phyloP scores from a whole-genome alignment of 176 grass and related monocot species.

The Calamus simplicifolius region DNA sequence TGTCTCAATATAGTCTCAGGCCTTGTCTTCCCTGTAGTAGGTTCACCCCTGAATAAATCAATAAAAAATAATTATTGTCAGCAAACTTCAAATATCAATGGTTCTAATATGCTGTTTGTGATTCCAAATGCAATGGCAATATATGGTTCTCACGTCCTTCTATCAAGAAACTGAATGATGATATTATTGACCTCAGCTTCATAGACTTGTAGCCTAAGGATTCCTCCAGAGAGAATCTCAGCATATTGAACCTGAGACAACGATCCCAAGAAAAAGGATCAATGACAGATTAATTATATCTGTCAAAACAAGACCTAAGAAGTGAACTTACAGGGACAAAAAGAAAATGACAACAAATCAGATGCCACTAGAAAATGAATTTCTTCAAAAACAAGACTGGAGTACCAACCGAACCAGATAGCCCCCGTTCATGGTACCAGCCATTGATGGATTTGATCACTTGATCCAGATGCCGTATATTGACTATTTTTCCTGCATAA shows the following conservation, averaged over 20 bases:
- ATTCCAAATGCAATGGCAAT: conserved; percentile 18
- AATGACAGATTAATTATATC: too few species aligned
- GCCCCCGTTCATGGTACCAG: conserved; percentile 80
- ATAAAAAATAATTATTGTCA: conserved; percentile 5
- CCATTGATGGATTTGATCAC: conserved; percentile 74
- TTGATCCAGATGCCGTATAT: conserved; percentile 86
- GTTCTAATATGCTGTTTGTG: conserved; percentile 13
- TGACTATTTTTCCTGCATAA: conserved; percentile 91
- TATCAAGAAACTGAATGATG: conserved; percentile 79
- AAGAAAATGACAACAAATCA: background rate
- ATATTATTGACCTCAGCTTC: conserved; percentile 92
- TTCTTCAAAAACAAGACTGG: background rate
- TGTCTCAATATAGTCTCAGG: conserved; percentile 81
- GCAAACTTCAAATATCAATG: conserved; percentile 8
- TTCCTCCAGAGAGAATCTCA: conserved; percentile 93
- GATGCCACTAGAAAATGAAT: background rate
- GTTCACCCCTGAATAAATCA: conserved; percentile 56
- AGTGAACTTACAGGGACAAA: too few species aligned
- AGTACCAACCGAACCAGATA: conserved; percentile 64
- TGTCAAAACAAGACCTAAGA: too few species aligned
- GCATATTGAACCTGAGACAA: conserved; percentile 69
- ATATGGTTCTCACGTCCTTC: conserved; percentile 62
- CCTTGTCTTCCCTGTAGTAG: conserved; percentile 77
- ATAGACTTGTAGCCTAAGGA: conserved; percentile 71
- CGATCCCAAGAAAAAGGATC: background rate